phyloP scores from a whole-genome alignment of 1,284 basidiomycete species.

The Bjerkandera adusta region DNA sequence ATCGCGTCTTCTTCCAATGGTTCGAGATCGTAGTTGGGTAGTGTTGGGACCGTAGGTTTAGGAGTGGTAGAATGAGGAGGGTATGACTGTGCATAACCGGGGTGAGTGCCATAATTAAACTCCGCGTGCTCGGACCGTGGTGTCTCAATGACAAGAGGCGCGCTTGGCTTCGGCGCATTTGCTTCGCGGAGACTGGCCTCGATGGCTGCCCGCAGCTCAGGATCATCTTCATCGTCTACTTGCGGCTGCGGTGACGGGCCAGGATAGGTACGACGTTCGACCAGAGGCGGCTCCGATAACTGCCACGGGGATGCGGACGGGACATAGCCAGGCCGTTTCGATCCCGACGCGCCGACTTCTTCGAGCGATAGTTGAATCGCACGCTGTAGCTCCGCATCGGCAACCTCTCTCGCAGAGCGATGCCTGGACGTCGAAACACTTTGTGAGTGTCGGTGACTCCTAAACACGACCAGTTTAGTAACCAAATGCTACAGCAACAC shows the following conservation, averaged over 20 bases:
- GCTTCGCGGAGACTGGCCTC: constrained; percentile 92
- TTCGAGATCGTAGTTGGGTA: constrained; percentile 78
- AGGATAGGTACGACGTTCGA: constrained; percentile 41
- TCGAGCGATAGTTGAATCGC: constrained; percentile 92
- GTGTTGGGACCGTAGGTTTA: constrained; percentile 43
- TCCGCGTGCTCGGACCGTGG: constrained; percentile 42
- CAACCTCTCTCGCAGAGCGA: constrained; percentile 59
- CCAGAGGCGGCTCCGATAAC: constrained; percentile 71
- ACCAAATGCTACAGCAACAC: constrained; percentile 1
- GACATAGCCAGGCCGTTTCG: constrained; percentile 61
- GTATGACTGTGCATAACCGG: constrained; percentile 30
- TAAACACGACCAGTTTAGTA: constrained; percentile 3
- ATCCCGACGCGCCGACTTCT: constrained; percentile 60
- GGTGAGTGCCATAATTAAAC: constrained; percentile 35
- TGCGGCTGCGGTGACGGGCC: constrained; percentile 38
- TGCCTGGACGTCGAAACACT: constrained; percentile 49
- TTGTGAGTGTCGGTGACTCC: constrained; percentile 46
- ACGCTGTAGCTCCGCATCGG: constrained; percentile 88
- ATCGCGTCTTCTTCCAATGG: constrained; percentile 82
- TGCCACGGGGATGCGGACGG: constrained; percentile 61
- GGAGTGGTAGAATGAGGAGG: constrained; percentile 40
- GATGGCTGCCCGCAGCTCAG: constrained; percentile 91
- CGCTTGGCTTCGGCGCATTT: constrained; percentile 76
- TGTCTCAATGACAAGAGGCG: constrained; percentile 62
- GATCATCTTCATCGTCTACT: constrained; percentile 85